Evolutionary conservation across 2,329 filamentous ascomycete species (phyloP), one percentile per base, ranked within the genome.

Genomic region (Ophiosphaerella korrae): DNA sequence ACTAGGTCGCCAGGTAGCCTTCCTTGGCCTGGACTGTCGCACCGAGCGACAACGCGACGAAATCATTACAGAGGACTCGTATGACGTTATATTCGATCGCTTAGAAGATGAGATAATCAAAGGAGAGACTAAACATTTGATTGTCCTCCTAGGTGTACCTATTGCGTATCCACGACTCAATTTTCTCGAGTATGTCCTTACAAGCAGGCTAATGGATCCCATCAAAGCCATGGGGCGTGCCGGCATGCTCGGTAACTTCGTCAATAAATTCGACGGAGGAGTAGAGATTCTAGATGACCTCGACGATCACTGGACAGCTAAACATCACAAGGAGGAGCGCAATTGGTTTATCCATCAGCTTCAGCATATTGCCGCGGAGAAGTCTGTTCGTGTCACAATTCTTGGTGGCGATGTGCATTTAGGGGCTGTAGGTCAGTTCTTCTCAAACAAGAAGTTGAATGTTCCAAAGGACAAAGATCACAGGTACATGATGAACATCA

Each of bases 261-360:
- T 96, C 34, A 96, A 96, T 76, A 89, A 89, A 60, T 92, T 96
- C 62, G 92, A 97, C 66, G 92, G 91, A 18, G 91, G 91, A 14
- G 89, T 94, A 5, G 94, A 97, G 73, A 89, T 97, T 12, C 79
- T 96, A 24, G 92, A 96, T 68, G 92, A 96, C 64, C 77, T 96
- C 8, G 93, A 97, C 69, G 94, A 97, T 72, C 93, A 99, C 70
- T 99, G 94, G 94, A 97, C 93, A 1, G 90, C 93, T 33, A 96
- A 91, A 70, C 90, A 92, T 68, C 92, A 97, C 77, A 99, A 97
- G 71, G 82, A 85, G 23, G 94, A 99, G 75, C 86, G 94, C 43
- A 90, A 87, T 55, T 88, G 90, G 73, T 81, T 97, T 55, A 85
- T 99, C 35, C 89, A 94, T 69, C 92, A 97, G 64, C 78, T 99